These are phyloP conservation scores for Dactylellina leptospora DNA, from an alignment of 2,329 filamentous ascomycete species.

Conservation along the genomic window DNA sequence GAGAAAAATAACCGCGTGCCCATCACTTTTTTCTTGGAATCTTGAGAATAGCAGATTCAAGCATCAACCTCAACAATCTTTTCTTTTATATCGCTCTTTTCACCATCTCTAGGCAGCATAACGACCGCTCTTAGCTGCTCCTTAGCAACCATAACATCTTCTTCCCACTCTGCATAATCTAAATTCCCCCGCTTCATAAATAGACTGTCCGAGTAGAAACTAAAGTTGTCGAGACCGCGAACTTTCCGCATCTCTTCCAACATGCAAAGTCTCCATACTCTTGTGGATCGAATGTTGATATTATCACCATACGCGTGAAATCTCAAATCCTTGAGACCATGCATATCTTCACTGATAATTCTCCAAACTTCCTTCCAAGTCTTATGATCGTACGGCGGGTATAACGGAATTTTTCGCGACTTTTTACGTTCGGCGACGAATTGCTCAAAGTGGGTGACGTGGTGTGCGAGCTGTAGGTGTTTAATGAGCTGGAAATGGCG, in stretches of 20 bases:
- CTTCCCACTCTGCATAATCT: slow-evolving; percentile 50
- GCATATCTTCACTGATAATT: slow-evolving; percentile 45
- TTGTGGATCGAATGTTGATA: slow-evolving; percentile 38
- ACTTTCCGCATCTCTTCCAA: slow-evolving; percentile 48
- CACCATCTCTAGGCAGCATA: slow-evolving; percentile 28
- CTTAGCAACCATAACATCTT: slow-evolving; percentile 45
- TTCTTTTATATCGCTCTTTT: slow-evolving; percentile 17
- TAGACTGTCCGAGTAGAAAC: slow-evolving; percentile 46
- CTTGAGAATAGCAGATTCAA: neutral
- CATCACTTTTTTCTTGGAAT: neutral
- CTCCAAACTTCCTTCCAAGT: slow-evolving; percentile 52
- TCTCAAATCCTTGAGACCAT: slow-evolving; percentile 38
- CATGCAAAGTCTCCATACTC: slow-evolving; percentile 51
- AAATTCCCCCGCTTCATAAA: slow-evolving; percentile 51
- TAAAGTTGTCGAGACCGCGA: slow-evolving; percentile 40
- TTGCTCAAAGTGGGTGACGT: slow-evolving; percentile 50
- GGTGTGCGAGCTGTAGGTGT: slow-evolving; percentile 41
- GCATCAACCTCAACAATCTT: slow-evolving; percentile 22
- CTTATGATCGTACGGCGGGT: slow-evolving; percentile 51
- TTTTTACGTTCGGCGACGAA: slow-evolving; percentile 48
- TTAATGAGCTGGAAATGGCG: slow-evolving; percentile 48
- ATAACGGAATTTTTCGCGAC: slow-evolving; percentile 46
- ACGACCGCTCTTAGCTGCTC: slow-evolving; percentile 35
- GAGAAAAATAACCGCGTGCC: neutral
- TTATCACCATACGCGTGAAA: slow-evolving; percentile 43